These are phyloP conservation scores for Phylloporus sp. DNA, from an alignment of 768 basidiomycete species.

Conservation along the genomic window DNA sequence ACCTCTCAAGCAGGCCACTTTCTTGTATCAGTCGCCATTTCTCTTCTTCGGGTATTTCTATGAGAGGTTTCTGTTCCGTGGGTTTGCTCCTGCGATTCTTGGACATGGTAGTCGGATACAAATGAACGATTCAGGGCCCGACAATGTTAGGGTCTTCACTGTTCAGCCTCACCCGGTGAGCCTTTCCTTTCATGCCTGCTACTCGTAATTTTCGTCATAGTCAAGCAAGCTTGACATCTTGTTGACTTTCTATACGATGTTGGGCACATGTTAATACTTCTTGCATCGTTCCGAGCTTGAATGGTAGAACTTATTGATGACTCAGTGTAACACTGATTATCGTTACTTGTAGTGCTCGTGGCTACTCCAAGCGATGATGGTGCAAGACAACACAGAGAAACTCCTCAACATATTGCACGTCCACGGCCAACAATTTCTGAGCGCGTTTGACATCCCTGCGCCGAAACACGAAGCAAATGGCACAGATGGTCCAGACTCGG, in stretches of 20 bases:
- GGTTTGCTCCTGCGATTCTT: slow-evolving; percentile 22
- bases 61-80: slow-evolving; percentile 16
- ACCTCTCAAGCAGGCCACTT: slow-evolving; percentile 52
- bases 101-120: slow-evolving; percentile 28
- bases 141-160: too few relatives aligned
- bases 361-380: slow-evolving; percentile 2
- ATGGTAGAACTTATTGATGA: neutral
- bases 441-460: slow-evolving; percentile 34
- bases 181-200: too few relatives aligned
- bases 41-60: slow-evolving; percentile 68
- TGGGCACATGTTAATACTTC: too few relatives aligned
- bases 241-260: too few relatives aligned
- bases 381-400: slow-evolving; percentile 24
- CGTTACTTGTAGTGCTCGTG: neutral
- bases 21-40: slow-evolving; percentile 74
- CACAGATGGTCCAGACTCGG: slow-evolving; percentile 11
- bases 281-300: too few relatives aligned
- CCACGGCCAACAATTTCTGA: slow-evolving; percentile 45
- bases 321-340: neutral
- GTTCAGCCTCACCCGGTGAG: too few relatives aligned
- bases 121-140: neutral
- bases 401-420: slow-evolving; percentile 42
- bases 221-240: too few relatives aligned
- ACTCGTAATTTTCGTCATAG: too few relatives aligned
- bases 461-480: slow-evolving; percentile 18